Evolutionary conservation across 495 filamentous ascomycete species (phyloP).

Genomic region (Penicillium parvum): DNA sequence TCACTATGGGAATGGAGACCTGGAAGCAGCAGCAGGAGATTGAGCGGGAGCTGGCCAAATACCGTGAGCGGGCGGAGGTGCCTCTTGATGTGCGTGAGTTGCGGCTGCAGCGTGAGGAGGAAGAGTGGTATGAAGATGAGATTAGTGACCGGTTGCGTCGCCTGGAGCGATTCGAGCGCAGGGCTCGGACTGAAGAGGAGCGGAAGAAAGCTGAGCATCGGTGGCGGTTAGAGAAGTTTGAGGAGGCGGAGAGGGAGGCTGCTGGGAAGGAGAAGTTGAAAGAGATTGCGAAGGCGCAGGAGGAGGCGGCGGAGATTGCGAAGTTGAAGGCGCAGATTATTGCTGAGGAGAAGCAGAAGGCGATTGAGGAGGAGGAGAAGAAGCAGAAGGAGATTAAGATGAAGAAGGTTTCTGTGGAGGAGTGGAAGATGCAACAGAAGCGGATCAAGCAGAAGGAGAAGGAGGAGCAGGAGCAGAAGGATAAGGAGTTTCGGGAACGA

Average conservation of each 20-base stretch:
- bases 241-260: constrained; percentile 28
- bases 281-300: constrained; percentile 15
- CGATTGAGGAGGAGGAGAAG: constrained; percentile 14
- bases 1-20: too few relatives aligned
- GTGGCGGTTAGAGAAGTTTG: constrained; percentile 26
- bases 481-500: constrained; percentile 45
- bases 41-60: too few relatives aligned
- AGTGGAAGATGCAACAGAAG: too few relatives aligned
- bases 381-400: constrained; percentile 32
- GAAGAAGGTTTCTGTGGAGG: too few relatives aligned
- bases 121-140: constrained; percentile 36
- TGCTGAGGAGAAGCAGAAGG: constrained; percentile 14
- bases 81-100: too few relatives aligned
- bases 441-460: constrained; percentile 21
- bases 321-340: constrained; percentile 20
- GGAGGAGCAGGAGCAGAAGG: constrained; percentile 37
- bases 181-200: constrained; percentile 30
- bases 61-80: too few relatives aligned
- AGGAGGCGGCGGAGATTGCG: too few relatives aligned
- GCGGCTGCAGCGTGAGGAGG: constrained; percentile 29
- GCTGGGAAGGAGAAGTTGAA: constrained; percentile 27
- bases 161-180: constrained; percentile 32
- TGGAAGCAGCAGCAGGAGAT: too few relatives aligned
- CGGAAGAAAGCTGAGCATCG: constrained; percentile 27
- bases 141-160: constrained; percentile 31